Evolutionary conservation across 345 rosid species (phyloP).

Genomic region (Rubroshorea leprosula): DNA sequence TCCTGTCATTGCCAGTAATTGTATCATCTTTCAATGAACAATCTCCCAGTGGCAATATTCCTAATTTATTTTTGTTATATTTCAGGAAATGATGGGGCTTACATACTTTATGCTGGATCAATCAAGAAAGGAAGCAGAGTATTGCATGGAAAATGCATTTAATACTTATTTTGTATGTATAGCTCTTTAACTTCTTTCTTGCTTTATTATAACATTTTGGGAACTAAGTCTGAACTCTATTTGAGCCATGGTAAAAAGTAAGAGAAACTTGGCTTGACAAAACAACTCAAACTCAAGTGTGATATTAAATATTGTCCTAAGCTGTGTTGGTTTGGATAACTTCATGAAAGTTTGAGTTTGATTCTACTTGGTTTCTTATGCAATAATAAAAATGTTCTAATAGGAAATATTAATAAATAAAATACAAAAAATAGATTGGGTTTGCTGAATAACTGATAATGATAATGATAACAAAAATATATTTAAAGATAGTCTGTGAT

Average conservation of each 20-base stretch:
- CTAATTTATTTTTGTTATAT: constrained; percentile 16
- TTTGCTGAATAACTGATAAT: neutral
- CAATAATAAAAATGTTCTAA: too few relatives aligned
- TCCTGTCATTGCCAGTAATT: neutral
- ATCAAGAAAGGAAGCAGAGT: constrained; percentile 87
- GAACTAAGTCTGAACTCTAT: neutral
- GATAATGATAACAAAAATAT: neutral
- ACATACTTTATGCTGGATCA: constrained; percentile 90
- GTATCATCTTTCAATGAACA: constrained; percentile 4
- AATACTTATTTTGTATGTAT: constrained; percentile 74
- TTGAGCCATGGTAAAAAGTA: too few relatives aligned
- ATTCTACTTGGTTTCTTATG: neutral
- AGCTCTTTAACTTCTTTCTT: constrained; percentile 18
- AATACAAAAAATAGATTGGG: neutral
- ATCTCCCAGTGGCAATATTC: constrained; percentile 10
- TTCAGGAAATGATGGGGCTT: constrained; percentile 98
- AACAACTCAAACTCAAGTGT: too few relatives aligned
- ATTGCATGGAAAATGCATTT: constrained; percentile 98
- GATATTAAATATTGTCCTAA: neutral
- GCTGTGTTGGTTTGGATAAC: neutral
- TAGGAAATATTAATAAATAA: too few relatives aligned
- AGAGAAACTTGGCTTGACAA: neutral
- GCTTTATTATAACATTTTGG: neutral
- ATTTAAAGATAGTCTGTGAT: neutral
- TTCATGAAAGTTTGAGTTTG: neutral